phyloP scores from a whole-genome alignment of 176 grass and related monocot species.

The Neostapfia colusana region DNA sequence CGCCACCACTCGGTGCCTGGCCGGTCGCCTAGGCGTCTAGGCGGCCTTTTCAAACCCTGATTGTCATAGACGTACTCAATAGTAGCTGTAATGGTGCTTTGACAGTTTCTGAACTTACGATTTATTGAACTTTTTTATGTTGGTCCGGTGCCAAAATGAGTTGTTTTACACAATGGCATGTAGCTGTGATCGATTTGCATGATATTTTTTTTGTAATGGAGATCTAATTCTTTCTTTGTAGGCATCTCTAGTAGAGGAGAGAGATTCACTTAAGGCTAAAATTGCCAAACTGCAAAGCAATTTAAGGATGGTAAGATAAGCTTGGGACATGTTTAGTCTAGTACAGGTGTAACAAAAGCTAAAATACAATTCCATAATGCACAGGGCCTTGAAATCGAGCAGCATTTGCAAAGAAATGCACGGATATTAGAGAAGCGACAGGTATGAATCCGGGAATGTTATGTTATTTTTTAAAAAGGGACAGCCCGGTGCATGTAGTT shows the following conservation, averaged over 20 bases:
- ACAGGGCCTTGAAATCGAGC: slow-evolving; percentile 88
- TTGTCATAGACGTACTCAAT: background rate
- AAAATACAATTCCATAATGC: slow-evolving; percentile 33
- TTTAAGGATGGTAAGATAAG: slow-evolving; percentile 71
- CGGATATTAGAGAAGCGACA: slow-evolving; percentile 70
- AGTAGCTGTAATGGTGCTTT: slow-evolving; percentile 2
- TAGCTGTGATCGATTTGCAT: background rate
- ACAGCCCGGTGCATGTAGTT: too few species aligned
- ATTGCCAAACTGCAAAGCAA: slow-evolving; percentile 90
- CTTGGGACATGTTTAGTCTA: slow-evolving; percentile 42
- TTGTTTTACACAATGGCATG: background rate
- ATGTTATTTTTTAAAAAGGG: slow-evolving; percentile 17
- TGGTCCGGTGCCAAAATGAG: background rate
- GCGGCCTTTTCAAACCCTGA: too few species aligned
- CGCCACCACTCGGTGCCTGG: too few species aligned
- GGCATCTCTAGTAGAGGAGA: slow-evolving; percentile 86
- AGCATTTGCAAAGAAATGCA: slow-evolving; percentile 75
- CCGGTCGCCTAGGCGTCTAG: too few species aligned
- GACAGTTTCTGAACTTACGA: background rate
- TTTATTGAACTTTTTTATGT: background rate
- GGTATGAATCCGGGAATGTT: slow-evolving; percentile 44
- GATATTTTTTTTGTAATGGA: background rate
- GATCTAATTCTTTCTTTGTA: slow-evolving; percentile 29
- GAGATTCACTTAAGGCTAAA: slow-evolving; percentile 71
- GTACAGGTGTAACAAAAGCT: background rate